Evolutionary conservation across 805 yeast genomes (phyloP).

Genomic region (Maudiozyma pseudohumilis): DNA sequence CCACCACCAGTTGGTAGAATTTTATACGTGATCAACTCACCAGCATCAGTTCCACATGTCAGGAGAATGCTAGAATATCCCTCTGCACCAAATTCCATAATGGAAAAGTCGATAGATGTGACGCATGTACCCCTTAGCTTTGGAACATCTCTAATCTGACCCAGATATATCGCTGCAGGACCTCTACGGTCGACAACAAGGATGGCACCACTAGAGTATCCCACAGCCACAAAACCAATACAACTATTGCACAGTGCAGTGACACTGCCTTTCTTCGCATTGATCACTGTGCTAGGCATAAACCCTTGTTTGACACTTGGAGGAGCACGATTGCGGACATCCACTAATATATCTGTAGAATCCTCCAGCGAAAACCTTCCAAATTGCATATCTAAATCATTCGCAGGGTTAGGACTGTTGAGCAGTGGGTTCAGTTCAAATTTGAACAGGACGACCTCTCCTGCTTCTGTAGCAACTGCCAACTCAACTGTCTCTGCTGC

Average conservation of each 20-base stretch:
- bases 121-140: conserved; percentile 28
- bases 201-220: conserved; percentile 65
- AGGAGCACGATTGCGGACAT: conserved; percentile 47
- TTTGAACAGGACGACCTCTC: conserved; percentile 67
- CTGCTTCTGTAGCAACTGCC: conserved; percentile 54
- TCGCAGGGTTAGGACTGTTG: conserved; percentile 6
- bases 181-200: conserved; percentile 71
- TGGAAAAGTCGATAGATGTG: conserved; percentile 63
- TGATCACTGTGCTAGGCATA: conserved; percentile 42
- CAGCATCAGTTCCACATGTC: conserved; percentile 66
- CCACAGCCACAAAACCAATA: conserved; percentile 77
- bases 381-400: conserved; percentile 16
- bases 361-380: conserved; percentile 20
- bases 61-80: conserved; percentile 62
- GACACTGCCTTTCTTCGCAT: conserved; percentile 39
- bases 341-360: conserved; percentile 27
- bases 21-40: conserved; percentile 58
- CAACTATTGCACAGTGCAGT: conserved; percentile 58
- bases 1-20: conserved; percentile 56
- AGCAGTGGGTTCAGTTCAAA: conserved; percentile 47
- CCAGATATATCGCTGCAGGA: conserved; percentile 54
- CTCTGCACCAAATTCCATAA: conserved; percentile 58
- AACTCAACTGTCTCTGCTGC: conserved; percentile 72
- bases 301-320: conserved; percentile 46
- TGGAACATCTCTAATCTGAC: conserved; percentile 23